Base-by-base conservation (phyloP, 1,284 basidiomycete species). In the Cutaneotrichosporon daszewskae region DNA sequence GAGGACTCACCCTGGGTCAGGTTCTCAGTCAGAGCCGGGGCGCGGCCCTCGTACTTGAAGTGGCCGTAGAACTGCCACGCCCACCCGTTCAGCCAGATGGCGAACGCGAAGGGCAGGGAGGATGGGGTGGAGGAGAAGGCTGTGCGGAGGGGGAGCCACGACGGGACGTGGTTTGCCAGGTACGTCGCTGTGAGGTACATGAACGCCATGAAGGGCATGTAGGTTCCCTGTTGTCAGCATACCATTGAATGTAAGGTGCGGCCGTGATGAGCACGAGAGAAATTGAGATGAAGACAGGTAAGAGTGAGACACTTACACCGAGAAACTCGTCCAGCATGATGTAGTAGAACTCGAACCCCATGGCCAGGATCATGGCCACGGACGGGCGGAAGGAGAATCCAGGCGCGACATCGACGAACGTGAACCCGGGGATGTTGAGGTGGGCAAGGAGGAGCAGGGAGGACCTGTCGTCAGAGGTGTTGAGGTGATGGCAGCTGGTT, bases 1-100 rank as follows among this genome's bases (percentile, higher is more conserved):
- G 3, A 12, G 11, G 7, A 54, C 68, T 51, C 40, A 89, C 88
- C 87, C 60, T 86, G 85, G 26, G 87, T 49, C 37, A 92, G 65
- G 68, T 91, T 92, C 66, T 91, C 87, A 24, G 87, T 71, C 29
- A 94, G 71, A 0, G 89, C 89, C 4, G 90, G 89, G 0, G 87
- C 81, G 26, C 89, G 79, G 43, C 79, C 79, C 68, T 94, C 90
- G 20, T 83, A 83, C 22, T 83, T 64, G 23, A 83, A 85, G 64
- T 94, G 89, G 12, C 87, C 87, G 25, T 84, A 62, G 69, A 94
- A 90, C 68, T 94, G 90, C 12, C 79, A 80, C 37, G 88, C 73
- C 89, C 90, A 94, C 22, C 77, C 79, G 24, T 76, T 59, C 25
- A 71, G 72, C 58, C 86, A 81, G 1, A 88, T 55, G 3, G 73